Conservation (phyloP, 345 rosid species). For the Dovyalis caffra region DNA sequence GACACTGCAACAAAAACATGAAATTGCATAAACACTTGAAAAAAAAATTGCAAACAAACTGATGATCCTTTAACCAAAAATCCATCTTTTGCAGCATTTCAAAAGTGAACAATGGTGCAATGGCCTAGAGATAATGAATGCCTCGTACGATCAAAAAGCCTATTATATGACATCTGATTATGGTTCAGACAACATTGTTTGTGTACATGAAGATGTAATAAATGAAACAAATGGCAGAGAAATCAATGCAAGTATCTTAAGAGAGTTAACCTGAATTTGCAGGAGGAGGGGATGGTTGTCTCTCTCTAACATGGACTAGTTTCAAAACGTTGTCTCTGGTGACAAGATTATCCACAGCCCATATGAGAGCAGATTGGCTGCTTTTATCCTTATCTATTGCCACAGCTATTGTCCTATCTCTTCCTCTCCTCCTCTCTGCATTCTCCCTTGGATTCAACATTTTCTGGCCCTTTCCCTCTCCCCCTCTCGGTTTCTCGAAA, state of each 20-base stretch:
- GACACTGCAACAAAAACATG: background rate
- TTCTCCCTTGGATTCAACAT: background rate
- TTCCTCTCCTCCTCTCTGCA: background rate
- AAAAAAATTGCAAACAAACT: background rate
- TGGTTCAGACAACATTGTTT: background rate
- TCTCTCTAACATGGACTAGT: conserved; percentile 63
- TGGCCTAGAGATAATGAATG: background rate
- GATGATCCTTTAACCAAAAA: background rate
- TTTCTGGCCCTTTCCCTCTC: background rate
- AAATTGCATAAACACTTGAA: background rate
- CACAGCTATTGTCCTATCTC: conserved; percentile 7
- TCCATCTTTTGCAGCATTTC: background rate
- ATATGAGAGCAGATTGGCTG: conserved; percentile 20
- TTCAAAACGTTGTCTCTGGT: conserved; percentile 24
- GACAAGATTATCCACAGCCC: conserved; percentile 21
- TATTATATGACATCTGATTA: background rate
- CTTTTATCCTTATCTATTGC: conserved; percentile 26
- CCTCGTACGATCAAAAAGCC: background rate
- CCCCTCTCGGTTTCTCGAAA: background rate
- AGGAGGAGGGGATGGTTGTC: too few species aligned
- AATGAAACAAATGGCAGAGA: background rate
- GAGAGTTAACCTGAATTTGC: background rate
- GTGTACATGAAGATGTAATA: background rate
- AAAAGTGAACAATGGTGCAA: background rate
- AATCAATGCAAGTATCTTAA: too few species aligned